Evolutionary conservation across 2,329 filamentous ascomycete species (phyloP).

Genomic region (Volutella citrinella): DNA sequence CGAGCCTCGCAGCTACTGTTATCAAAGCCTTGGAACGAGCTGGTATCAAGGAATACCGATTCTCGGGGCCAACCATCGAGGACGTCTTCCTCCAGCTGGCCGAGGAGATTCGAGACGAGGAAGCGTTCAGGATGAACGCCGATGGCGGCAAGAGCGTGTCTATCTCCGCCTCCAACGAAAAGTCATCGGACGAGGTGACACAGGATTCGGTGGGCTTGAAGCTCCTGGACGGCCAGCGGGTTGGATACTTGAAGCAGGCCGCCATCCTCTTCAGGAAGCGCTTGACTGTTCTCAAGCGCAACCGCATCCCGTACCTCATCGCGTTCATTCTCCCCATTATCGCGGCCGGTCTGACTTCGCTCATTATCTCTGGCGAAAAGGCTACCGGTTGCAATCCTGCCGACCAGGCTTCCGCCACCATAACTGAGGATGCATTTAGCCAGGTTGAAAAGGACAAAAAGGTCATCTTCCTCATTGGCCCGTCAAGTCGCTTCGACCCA

Average conservation of each 20-base stretch:
- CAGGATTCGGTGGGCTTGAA: constrained; percentile 39
- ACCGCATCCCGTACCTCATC: constrained; percentile 71
- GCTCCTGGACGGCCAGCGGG: constrained; percentile 65
- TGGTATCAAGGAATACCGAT: constrained; percentile 73
- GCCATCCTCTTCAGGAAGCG: constrained; percentile 76
- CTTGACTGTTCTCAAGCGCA: constrained; percentile 71
- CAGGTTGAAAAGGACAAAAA: constrained; percentile 26
- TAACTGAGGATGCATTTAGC: constrained; percentile 37
- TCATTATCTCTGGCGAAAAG: constrained; percentile 64
- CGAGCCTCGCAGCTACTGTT: constrained; percentile 66
- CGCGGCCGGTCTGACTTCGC: constrained; percentile 73
- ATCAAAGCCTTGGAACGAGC: constrained; percentile 66
- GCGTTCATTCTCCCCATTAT: constrained; percentile 77
- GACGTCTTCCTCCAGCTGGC: constrained; percentile 87
- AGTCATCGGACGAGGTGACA: constrained; percentile 20
- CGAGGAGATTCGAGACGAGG: constrained; percentile 67
- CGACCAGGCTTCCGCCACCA: constrained; percentile 42
- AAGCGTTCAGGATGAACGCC: constrained; percentile 24
- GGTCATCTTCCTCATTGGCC: constrained; percentile 31
- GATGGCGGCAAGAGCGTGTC: constrained; percentile 16
- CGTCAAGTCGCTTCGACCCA: constrained; percentile 35
- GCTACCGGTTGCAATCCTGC: constrained; percentile 51
- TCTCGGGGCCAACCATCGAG: constrained; percentile 86
- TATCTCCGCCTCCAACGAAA: constrained; percentile 25
- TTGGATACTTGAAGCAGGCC: constrained; percentile 68